Evolutionary conservation across 2,329 filamentous ascomycete genomes (phyloP), one percentile per base, ranked within the genome.

Genomic region (Colletotrichum ledebouriae): DNA sequence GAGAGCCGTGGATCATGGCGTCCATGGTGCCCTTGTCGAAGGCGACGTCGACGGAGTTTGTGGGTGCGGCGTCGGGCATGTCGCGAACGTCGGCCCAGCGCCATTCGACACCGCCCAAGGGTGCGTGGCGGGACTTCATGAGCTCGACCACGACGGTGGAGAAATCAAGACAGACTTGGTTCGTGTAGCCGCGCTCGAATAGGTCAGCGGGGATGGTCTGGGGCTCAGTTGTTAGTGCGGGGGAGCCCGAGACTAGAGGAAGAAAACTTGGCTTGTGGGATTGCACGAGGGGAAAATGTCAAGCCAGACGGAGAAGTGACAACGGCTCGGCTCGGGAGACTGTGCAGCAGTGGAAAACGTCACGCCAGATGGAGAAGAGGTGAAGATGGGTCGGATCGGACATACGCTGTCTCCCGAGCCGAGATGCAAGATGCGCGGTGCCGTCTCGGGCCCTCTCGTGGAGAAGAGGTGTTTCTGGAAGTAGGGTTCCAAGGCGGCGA

Each of bases 11-110:
- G 37, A 88, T 84, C 82, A 88, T 86, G 52, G 83, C 84, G 75
- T 88, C 85, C 3, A 88, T 76, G 1, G 85, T 87, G 3, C 81
- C 81, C 73, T 88, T 88, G 71, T 88, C 85, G 70, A 90, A 87
- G 11, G 86, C 86, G 6, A 89, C 79, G 71, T 87, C 84, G 44
- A 90, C 73, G 1, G 80, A 82, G 1, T 67, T 72, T 37, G 79
- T 75, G 0, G 76, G 72, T 0, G 87, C 71, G 1, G 74, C 73
- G 9, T 75, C 72, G 47, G 53, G 60, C 80, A 89, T 83, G 41
- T 84, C 71, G 6, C 86, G 82, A 3, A 89, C 82, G 72, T 89
- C 87, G 68, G 80, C 80, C 41, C 79, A 75, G 29, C 73, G 70
- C 86, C 86, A 89, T 56, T 79, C 75, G n/a, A 87, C 84, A 4